A percentile compares a stretch with the other conserved stretches of the same genome.
Conservation (phyloP, 805 yeast species). For the Debaryomyces castellii region DNA sequence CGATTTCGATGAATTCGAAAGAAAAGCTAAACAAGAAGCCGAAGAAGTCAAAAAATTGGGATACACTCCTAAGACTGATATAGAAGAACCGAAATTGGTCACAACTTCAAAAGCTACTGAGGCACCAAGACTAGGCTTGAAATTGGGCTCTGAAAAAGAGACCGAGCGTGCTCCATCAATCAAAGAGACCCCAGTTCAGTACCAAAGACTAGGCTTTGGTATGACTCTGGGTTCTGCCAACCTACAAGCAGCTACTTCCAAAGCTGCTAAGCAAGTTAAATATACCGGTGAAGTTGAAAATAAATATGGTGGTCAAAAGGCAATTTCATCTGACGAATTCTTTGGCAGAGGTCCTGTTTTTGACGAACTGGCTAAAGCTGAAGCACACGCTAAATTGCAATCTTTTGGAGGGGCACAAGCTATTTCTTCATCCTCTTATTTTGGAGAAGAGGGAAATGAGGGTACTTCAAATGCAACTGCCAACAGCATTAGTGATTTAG, state of each 20-base stretch:
- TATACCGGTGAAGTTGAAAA: conserved; percentile 74
- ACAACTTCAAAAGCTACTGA: conserved; percentile 1
- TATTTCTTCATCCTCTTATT: conserved; percentile 89
- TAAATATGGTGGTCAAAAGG: conserved; percentile 87
- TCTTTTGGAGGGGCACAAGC: conserved; percentile 83
- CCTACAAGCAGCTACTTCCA: conserved; percentile 21
- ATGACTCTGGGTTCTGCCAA: conserved; percentile 69
- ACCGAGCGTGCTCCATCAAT: conserved; percentile 22
- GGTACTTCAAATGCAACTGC: conserved; percentile 20
- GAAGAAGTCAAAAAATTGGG: conserved; percentile 62
- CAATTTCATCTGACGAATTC: conserved; percentile 91
- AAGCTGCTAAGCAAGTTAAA: conserved; percentile 53
- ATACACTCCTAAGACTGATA: conserved; percentile 41
- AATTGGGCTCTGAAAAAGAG: conserved; percentile 6
- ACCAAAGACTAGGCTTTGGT: conserved; percentile 87
- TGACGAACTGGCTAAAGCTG: conserved; percentile 74
- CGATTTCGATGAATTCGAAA: conserved; percentile 63
- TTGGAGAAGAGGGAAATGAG: conserved; percentile 74
- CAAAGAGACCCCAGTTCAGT: conserved; percentile 59
- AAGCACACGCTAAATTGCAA: conserved; percentile 80
- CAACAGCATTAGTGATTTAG: conserved; percentile 46
- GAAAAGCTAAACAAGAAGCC: conserved; percentile 79
- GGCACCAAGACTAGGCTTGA: conserved; percentile 2
- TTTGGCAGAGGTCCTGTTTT: conserved; percentile 83
- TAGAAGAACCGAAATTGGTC: conserved; percentile 9